phyloP scores from a whole-genome alignment of 371 early-diverging fungal genomes.

The Massospora cicadina region DNA sequence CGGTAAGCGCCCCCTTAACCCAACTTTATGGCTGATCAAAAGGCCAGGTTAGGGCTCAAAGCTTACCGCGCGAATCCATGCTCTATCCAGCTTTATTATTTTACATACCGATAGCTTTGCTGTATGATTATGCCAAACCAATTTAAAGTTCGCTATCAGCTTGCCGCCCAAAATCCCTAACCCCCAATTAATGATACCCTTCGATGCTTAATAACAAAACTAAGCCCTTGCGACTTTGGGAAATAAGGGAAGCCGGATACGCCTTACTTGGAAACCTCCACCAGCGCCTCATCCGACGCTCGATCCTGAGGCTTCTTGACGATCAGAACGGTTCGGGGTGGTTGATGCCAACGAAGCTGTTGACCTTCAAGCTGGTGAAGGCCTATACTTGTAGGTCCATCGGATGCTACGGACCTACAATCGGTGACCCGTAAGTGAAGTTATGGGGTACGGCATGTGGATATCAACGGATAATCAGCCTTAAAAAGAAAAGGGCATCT shows the following conservation, averaged over 20 bases:
- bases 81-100: no score
- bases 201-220: neutral
- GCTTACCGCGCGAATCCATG: no score
- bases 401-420: neutral
- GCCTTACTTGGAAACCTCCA: slow-evolving; percentile 36
- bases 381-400: neutral
- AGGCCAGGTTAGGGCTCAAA: no score
- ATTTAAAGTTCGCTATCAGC: neutral
- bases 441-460: no score
- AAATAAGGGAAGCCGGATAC: neutral
- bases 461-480: no score
- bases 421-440: neutral
- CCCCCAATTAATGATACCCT: neutral
- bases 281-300: slow-evolving; percentile 40
- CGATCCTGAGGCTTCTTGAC: slow-evolving; percentile 58
- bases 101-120: neutral
- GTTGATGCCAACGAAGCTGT: slow-evolving; percentile 35
- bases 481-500: neutral
- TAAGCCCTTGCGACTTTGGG: neutral
- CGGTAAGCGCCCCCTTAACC: no score
- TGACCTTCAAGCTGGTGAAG: neutral
- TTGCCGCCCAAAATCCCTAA: neutral
- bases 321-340: slow-evolving; percentile 53
- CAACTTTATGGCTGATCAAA: no score
- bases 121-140: neutral